A percentile compares a stretch with the other conserved stretches of the same genome.
Evolutionary conservation across 1,139 yeast species (phyloP).

Genomic region (Debaryomyces nepalensis): DNA sequence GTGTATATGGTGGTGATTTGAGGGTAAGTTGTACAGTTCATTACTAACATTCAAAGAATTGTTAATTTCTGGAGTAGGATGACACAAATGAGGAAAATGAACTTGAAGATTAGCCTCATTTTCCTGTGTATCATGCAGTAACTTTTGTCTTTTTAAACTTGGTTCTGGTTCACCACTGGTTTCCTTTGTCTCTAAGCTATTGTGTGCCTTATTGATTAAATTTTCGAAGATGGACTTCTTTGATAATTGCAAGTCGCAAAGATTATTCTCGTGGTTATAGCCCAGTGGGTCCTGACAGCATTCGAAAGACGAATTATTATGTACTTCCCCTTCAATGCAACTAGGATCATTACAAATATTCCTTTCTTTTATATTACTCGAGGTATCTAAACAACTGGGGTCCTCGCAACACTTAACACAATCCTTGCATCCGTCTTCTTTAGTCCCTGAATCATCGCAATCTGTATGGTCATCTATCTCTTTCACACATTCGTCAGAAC

Average conservation of each 20-base stretch:
- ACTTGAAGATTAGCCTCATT: slow-evolving; percentile 21
- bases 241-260: slow-evolving; percentile 33
- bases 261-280: slow-evolving; percentile 29
- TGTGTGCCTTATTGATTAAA: slow-evolving; percentile 40
- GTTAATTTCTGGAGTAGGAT: slow-evolving; percentile 22
- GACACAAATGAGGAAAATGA: slow-evolving; percentile 48
- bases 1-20: slow-evolving; percentile 34
- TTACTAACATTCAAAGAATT: slow-evolving; percentile 14
- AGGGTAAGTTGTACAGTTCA: slow-evolving; percentile 8
- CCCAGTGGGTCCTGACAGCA: slow-evolving; percentile 12
- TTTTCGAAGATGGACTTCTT: slow-evolving; percentile 39
- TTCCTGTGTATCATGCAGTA: slow-evolving; percentile 8
- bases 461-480: slow-evolving; percentile 6
- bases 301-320: slow-evolving; percentile 15
- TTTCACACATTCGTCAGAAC: slow-evolving; percentile 10
- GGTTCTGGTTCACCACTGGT: slow-evolving; percentile 1
- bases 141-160: slow-evolving; percentile 3
- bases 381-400: slow-evolving; percentile 18
- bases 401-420: slow-evolving; percentile 23
- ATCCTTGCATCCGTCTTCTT: not conserved
- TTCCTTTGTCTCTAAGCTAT: slow-evolving; percentile 22
- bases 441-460: slow-evolving; percentile 6
- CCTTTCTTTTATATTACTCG: not conserved
- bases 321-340: slow-evolving; percentile 22
- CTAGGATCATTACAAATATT: slow-evolving; percentile 20